Evolutionary conservation across 2,329 filamentous ascomycete genomes (phyloP).

Genomic region (Penicillium sp.): DNA sequence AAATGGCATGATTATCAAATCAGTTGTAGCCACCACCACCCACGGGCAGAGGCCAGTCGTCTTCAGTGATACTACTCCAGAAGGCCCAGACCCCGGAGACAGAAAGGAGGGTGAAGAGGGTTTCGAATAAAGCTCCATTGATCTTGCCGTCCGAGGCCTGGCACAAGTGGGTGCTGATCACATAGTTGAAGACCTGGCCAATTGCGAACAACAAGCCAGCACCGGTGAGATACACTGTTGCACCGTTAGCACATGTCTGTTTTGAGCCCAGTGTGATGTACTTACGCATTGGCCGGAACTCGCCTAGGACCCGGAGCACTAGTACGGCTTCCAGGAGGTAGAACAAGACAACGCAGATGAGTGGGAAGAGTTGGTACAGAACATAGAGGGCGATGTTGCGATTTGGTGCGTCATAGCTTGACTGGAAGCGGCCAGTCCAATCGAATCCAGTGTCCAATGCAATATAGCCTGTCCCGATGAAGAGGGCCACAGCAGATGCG

Average conservation of each 20-base stretch:
- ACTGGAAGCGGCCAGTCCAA: constrained; percentile 72
- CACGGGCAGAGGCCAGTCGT: constrained; percentile 72
- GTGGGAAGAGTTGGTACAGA: constrained; percentile 78
- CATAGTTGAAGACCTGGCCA: constrained; percentile 93
- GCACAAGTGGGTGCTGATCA: constrained; percentile 84
- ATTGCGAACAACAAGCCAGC: constrained; percentile 77
- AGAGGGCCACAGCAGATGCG: constrained; percentile 60
- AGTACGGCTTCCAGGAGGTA: constrained; percentile 75
- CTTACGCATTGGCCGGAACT: constrained; percentile 77
- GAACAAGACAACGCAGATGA: constrained; percentile 81
- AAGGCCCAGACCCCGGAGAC: constrained; percentile 84
- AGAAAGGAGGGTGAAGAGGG: constrained; percentile 76
- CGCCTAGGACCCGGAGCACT: constrained; percentile 76
- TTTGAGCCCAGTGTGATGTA: constrained; percentile 12
- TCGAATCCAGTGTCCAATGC: constrained; percentile 82
- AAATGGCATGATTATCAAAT: constrained; percentile 5
- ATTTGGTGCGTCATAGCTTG: constrained; percentile 49
- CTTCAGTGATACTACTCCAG: constrained; percentile 98
- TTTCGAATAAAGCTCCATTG: constrained; percentile 86
- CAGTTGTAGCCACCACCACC: constrained; percentile 26
- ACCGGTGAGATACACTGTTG: constrained; percentile 59
- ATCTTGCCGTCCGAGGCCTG: constrained; percentile 73
- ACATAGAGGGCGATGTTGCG: constrained; percentile 83
- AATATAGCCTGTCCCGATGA: constrained; percentile 90
- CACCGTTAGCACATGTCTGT: constrained; percentile 7